phyloP scores from a whole-genome alignment of 805 yeast species.

The Lipomyces starkeyi region DNA sequence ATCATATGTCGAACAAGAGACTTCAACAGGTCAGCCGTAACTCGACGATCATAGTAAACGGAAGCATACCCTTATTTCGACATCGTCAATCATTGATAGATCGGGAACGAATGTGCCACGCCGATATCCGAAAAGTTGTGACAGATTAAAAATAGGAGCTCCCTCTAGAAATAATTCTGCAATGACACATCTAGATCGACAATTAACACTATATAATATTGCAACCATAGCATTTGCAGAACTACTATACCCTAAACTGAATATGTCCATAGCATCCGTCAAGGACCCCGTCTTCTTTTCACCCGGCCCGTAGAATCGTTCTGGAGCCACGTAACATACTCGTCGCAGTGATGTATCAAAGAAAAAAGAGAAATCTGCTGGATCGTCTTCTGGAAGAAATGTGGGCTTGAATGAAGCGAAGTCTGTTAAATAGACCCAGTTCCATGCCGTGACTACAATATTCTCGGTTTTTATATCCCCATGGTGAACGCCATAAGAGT shows the following conservation, averaged over 20 bases:
- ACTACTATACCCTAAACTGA: constrained; percentile 45
- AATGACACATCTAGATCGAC: constrained; percentile 63
- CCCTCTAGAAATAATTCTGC: constrained; percentile 91
- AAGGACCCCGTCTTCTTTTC: constrained; percentile 48
- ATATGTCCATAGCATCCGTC: constrained; percentile 74
- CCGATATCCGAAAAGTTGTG: constrained; percentile 85
- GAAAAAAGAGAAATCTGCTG: constrained; percentile 87
- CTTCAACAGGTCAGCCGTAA: not conserved
- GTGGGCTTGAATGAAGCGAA: constrained; percentile 87
- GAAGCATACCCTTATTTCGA: constrained; percentile 51
- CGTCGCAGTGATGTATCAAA: constrained; percentile 90
- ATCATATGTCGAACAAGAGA: constrained; percentile 67
- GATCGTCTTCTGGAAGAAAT: constrained; percentile 87
- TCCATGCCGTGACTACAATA: constrained; percentile 83
- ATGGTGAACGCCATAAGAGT: constrained; percentile 66
- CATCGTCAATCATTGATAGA: constrained; percentile 60
- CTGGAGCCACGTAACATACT: constrained; percentile 93
- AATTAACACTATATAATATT: not conserved
- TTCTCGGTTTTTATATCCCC: constrained; percentile 95
- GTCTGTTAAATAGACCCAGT: constrained; percentile 82
- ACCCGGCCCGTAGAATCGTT: constrained; percentile 62
- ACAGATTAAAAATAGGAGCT: constrained; percentile 79
- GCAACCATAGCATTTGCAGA: not conserved
- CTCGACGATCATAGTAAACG: not conserved
- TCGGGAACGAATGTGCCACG: constrained; percentile 71